phyloP scores from a whole-genome alignment of 306 rosid species.

The Acacia crassicarpa region DNA sequence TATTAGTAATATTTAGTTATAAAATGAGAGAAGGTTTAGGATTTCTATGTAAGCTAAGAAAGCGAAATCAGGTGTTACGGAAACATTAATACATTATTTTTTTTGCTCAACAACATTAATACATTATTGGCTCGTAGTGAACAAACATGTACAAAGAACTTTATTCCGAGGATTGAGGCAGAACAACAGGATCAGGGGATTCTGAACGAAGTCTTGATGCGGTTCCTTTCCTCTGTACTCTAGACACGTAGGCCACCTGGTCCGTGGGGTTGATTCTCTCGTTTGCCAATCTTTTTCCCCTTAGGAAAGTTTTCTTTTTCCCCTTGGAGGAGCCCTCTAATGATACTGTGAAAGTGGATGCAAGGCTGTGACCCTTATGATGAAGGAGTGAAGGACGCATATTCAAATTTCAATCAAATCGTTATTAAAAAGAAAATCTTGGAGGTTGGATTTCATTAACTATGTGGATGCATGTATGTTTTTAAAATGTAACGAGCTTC shows the following conservation, averaged over 20 bases:
- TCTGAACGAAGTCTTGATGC: background rate
- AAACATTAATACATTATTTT: background rate
- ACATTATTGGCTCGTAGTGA: too few species aligned
- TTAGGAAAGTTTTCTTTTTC: background rate
- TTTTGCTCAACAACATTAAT: too few species aligned
- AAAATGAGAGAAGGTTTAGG: background rate
- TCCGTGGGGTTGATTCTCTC: background rate
- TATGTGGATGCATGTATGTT: too few species aligned
- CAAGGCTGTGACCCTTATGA: background rate
- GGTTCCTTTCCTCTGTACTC: too few species aligned
- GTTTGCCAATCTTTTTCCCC: background rate
- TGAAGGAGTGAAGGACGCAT: background rate
- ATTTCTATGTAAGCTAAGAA: background rate
- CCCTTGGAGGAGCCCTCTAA: background rate
- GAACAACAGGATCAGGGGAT: background rate
- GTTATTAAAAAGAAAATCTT: too few species aligned
- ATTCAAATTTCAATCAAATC: background rate
- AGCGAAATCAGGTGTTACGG: slow-evolving; percentile 5
- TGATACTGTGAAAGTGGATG: background rate
- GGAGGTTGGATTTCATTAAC: background rate
- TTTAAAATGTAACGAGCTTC: too few species aligned
- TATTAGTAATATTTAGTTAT: background rate
- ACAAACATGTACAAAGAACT: slow-evolving; percentile 36
- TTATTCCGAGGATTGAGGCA: slow-evolving; percentile 30
- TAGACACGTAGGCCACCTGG: slow-evolving; percentile 24